Evolutionary conservation across 1,284 basidiomycete genomes (phyloP).

Genomic region (Meira nashicola): DNA sequence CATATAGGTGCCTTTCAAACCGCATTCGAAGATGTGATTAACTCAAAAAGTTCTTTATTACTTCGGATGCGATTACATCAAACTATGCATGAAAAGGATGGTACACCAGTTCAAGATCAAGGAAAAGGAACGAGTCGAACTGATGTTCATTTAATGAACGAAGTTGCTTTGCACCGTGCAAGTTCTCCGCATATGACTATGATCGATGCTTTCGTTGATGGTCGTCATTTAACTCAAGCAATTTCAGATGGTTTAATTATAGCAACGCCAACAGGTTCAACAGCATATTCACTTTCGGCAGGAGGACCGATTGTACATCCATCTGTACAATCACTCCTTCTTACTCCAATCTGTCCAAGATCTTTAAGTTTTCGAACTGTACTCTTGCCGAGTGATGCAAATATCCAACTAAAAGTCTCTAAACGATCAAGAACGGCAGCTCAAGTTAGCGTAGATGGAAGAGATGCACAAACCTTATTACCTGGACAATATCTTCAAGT

Average conservation of each 20-base stretch:
- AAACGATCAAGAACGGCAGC: conserved; percentile 76
- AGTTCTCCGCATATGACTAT: conserved; percentile 85
- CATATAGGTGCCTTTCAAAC: conserved; percentile 52
- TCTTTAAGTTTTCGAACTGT: conserved; percentile 87
- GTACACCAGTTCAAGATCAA: conserved; percentile 12
- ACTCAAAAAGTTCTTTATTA: conserved; percentile 32
- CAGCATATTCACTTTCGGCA: conserved; percentile 90
- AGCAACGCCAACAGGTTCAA: conserved; percentile 92
- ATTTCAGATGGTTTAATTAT: conserved; percentile 92
- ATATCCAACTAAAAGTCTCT: conserved; percentile 75
- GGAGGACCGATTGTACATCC: conserved; percentile 96
- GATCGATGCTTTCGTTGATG: conserved; percentile 91
- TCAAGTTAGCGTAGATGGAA: conserved; percentile 87
- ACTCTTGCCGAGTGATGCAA: conserved; percentile 76
- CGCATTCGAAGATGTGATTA: conserved; percentile 35
- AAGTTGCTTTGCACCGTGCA: conserved; percentile 86
- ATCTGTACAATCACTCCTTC: conserved; percentile 76
- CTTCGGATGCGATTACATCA: conserved; percentile 41
- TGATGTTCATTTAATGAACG: conserved; percentile 97
- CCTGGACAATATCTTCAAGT: conserved; percentile 81
- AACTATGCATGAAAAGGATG: conserved; percentile 27
- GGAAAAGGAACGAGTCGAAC: conserved; percentile 14
- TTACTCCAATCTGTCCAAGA: conserved; percentile 91
- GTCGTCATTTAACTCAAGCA: conserved; percentile 87
- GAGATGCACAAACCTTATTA: conserved; percentile 70